Evolutionary conservation across 2,329 filamentous ascomycete genomes (phyloP).

Genomic region (Cladophialophora immunda): DNA sequence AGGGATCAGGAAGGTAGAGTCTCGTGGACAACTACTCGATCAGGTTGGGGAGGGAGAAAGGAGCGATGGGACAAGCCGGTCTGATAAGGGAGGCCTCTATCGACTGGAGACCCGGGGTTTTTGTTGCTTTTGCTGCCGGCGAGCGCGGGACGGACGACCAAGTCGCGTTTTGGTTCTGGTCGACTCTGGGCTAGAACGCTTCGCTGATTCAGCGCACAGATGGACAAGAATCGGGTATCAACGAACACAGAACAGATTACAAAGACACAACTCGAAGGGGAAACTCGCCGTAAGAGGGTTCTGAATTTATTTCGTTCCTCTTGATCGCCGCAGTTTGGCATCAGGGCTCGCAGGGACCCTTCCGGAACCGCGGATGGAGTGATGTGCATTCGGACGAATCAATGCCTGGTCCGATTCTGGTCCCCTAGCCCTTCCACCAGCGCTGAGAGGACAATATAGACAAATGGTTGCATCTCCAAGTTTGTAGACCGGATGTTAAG

Average conservation of each 20-base stretch:
- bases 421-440: background rate
- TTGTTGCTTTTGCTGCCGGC: conserved; percentile 8
- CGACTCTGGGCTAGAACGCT: background rate
- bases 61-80: background rate
- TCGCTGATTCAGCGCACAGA: conserved; percentile 1
- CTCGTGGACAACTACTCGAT: conserved; percentile 3
- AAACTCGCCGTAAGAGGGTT: background rate
- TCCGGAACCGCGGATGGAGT: conserved; percentile 19
- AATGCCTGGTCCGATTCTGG: background rate
- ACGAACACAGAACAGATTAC: background rate
- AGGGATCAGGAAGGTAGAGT: background rate
- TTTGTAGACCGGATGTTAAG: no score
- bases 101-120: conserved; percentile 12
- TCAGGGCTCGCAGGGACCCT: background rate
- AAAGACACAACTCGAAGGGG: background rate
- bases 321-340: background rate
- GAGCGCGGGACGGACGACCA: background rate
- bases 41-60: background rate
- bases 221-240: background rate
- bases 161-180: background rate
- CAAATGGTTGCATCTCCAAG: background rate
- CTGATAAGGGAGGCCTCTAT: conserved; percentile 19
- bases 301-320: conserved; percentile 9
- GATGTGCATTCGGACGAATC: conserved; percentile 18
- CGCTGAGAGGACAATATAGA: background rate